Base-by-base conservation (phyloP, 768 basidiomycete genomes). In the Hebeloma cylindrosporum region DNA sequence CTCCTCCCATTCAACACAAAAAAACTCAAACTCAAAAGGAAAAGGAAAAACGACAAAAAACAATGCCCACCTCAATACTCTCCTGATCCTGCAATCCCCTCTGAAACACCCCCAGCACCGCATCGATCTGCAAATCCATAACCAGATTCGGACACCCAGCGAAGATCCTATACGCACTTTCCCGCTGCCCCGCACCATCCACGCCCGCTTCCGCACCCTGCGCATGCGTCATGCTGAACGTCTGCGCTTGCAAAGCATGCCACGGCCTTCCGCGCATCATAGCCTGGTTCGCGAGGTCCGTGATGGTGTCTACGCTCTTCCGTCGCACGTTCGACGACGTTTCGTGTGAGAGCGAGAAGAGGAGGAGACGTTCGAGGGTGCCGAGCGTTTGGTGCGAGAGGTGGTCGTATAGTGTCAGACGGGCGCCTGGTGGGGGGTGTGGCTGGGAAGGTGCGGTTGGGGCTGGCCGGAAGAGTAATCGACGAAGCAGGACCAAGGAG, bases 221-320 rank as follows among this genome's bases (percentile, higher is more conserved):
- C 4, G 57, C 63, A 44, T 77, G 74, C 0, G 77, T 72, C 84
- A 88, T 86, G 34, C 65, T 71, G 55, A 90, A 90, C 0, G 75
- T 72, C 42, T 83, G 84, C 0, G 77, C 78, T 57, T 90, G 88
- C 1, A 91, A 69, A 2, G 83, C 83, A 57, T 88, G 87, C 88
- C 88, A 92, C 2, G 87, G 88, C 7, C 86, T 65, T 1, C 88
- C 89, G 2, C 87, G 75, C 11, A 63, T 60, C 84, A 91, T 88
- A 8, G 79, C 78, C 46, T 85, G 79, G 43, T 83, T 84, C 5
- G 88, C 83, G 21, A 91, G 66, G 54, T 91, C 89, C 47, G 79
- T 81, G 17, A 85, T 74, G 2, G 88, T 85, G 56, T 91, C 88
- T 10, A 85, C 83, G 2, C 79, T 72, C 62, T 86, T 88, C 13